Evolutionary conservation across 164 flowering plant species (phyloP), one percentile per base, ranked within the genome.

Genomic region (Stephania cephalantha): DNA sequence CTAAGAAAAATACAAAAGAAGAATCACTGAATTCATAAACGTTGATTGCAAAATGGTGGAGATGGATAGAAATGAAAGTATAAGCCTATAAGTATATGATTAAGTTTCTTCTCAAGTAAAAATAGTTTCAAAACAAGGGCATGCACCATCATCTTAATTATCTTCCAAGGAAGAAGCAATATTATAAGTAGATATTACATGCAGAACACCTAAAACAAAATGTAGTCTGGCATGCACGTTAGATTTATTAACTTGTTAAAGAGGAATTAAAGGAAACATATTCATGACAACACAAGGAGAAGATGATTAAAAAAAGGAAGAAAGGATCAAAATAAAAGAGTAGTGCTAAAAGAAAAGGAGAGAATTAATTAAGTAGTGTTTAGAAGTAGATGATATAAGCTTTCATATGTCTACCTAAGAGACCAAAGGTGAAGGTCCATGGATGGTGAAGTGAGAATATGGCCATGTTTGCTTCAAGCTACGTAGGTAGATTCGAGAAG

Each of bases 351-450:
- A 12, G 53, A 12, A 48, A 48, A 7, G 53, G 53, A 12, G 13
- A 48, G 53, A 48, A 48, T 48, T 46, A 46, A 46, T 6, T 0
- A 48, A 48, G 53, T 48, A 48, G 11, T 48, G 9, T 48, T 8
- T 48, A 12, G 53, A 68, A 12, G 42, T 15, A 2, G 35, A 3
- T 13, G 46, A 42, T 48, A 42, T 48, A 48, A 55, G 44, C 20
- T 46, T 0, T 15, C 2, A 31, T 25, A 25, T 31, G 25, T 0
- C 45, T 85, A 87, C 89, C 89, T 80, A 87, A 63, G 78, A 87
- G 73, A 6, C 89, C 89, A 80, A 84, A 84, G 55, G 44, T 45
- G 45, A 85, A 78, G 50, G 79, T 76, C 82, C 71, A 79, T 46
- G 86, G 79, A 42, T 75, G 75, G 1, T 82, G 75, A 76, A 80